Percentiles rank a stretch among this genome's conserved stretches.
Evolutionary conservation across 1,284 basidiomycete species (phyloP).

Genomic region (Cryptococcus jaspeensis): DNA sequence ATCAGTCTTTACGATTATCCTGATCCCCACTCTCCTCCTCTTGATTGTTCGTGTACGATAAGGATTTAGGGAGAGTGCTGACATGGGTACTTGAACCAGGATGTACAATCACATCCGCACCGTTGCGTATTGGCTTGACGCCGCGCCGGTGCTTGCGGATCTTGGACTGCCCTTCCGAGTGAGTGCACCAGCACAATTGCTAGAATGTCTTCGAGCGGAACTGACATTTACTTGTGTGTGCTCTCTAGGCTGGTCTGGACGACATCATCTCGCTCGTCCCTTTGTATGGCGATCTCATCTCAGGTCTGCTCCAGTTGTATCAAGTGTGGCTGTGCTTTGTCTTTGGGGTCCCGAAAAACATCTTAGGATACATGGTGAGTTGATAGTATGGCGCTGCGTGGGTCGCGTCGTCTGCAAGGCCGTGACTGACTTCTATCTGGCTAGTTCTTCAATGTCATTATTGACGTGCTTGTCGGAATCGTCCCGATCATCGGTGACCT

Average conservation of each 20-base stretch:
- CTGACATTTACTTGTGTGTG: neutral
- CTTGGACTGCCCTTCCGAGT: slow-evolving; percentile 50
- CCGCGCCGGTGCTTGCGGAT: slow-evolving; percentile 48
- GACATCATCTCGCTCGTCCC: slow-evolving; percentile 52
- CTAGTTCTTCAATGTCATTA: slow-evolving; percentile 43
- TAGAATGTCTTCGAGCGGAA: neutral
- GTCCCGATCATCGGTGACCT: slow-evolving; percentile 50
- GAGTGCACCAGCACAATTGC: slow-evolving; percentile 5
- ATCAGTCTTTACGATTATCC: slow-evolving; percentile 20
- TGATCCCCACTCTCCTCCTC: slow-evolving; percentile 15
- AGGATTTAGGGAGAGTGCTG: slow-evolving; percentile 3
- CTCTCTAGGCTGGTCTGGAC: slow-evolving; percentile 45
- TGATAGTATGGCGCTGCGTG: too few species aligned
- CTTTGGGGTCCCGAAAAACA: slow-evolving; percentile 39
- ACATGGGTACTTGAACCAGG: slow-evolving; percentile 17
- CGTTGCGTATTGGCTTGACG: slow-evolving; percentile 51
- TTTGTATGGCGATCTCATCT: slow-evolving; percentile 49
- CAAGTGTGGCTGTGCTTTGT: slow-evolving; percentile 48
- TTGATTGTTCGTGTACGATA: slow-evolving; percentile 5
- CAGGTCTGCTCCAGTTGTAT: slow-evolving; percentile 49
- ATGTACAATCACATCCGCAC: slow-evolving; percentile 51
- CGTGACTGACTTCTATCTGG: slow-evolving; percentile 7
- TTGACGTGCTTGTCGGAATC: slow-evolving; percentile 47
- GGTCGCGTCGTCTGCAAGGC: neutral
- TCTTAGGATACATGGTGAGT: slow-evolving; percentile 47